These are phyloP conservation scores for Zopfochytrium polystomum DNA, from an alignment of 371 early-diverging fungal species.

Conservation along the genomic window DNA sequence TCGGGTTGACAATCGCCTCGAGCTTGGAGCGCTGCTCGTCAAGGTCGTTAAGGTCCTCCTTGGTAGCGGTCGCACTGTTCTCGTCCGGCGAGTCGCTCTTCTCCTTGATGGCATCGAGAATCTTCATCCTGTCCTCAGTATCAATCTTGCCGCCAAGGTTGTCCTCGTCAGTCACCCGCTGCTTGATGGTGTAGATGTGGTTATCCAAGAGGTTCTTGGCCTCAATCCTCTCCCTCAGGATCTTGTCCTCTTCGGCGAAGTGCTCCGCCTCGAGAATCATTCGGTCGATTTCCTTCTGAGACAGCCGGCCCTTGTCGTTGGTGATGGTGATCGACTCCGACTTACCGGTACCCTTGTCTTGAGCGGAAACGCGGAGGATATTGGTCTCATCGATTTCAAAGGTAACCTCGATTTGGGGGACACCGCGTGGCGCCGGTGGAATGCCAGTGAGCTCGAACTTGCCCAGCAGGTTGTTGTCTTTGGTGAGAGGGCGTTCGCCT, in stretches of 20 bases:
- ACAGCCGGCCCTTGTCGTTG: slow-evolving; percentile 55
- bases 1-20: slow-evolving; percentile 83
- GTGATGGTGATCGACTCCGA: slow-evolving; percentile 57
- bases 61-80: slow-evolving; percentile 49
- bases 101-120: slow-evolving; percentile 59
- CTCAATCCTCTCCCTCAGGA: slow-evolving; percentile 50
- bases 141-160: slow-evolving; percentile 58
- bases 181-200: slow-evolving; percentile 79
- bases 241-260: slow-evolving; percentile 53
- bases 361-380: slow-evolving; percentile 61
- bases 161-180: slow-evolving; percentile 69
- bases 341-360: slow-evolving; percentile 64
- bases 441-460: slow-evolving; percentile 84
- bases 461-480: slow-evolving; percentile 92
- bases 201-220: slow-evolving; percentile 63
- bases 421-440: slow-evolving; percentile 86
- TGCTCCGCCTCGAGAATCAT: slow-evolving; percentile 62
- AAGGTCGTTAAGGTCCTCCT: slow-evolving; percentile 78
- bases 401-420: slow-evolving; percentile 74
- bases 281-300: slow-evolving; percentile 62
- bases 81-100: slow-evolving; percentile 55
- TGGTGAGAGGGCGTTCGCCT: slow-evolving; percentile 88
- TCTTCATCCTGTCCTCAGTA: slow-evolving; percentile 53
- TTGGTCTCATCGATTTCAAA: slow-evolving; percentile 71
- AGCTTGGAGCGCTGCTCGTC: slow-evolving; percentile 83